Evolutionary conservation across 2,329 filamentous ascomycete species (phyloP).

Genomic region (Cryphonectria radicalis): DNA sequence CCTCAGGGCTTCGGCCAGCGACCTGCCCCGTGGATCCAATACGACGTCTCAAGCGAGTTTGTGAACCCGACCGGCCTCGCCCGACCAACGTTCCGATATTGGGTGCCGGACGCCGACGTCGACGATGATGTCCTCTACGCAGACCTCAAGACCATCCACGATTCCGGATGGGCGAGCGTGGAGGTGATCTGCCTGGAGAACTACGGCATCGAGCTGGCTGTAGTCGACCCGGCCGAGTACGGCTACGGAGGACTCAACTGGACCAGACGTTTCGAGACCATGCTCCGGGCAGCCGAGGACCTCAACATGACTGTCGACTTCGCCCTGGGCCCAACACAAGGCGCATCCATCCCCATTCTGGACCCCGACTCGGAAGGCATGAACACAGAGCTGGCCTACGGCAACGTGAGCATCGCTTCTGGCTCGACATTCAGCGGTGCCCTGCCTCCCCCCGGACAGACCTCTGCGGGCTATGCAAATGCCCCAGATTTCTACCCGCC

Average conservation of each 20-base stretch:
- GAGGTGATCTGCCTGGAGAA: constrained; percentile 21
- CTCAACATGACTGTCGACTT: constrained; percentile 23
- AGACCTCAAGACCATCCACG: constrained; percentile 15
- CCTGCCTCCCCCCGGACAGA: constrained; percentile 12
- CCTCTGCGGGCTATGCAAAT: constrained; percentile 16
- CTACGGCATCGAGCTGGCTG: constrained; percentile 20
- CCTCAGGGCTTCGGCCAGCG: constrained; percentile 13
- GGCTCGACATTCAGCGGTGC: constrained; percentile 19
- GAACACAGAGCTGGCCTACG: constrained; percentile 20
- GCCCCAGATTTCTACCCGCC: constrained; percentile 14
- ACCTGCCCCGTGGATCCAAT: constrained; percentile 16
- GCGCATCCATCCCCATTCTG: constrained; percentile 20
- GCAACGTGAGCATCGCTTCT: constrained; percentile 14
- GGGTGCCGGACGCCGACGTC: constrained; percentile 21
- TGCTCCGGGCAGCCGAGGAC: constrained; percentile 18
- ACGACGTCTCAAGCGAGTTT: constrained; percentile 14
- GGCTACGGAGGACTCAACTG: constrained; percentile 21
- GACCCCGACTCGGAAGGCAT: constrained; percentile 17
- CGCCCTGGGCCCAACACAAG: constrained; percentile 20
- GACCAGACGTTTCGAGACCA: constrained; percentile 17
- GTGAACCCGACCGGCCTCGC: constrained; percentile 17
- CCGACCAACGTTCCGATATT: constrained; percentile 20
- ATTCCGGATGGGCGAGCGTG: constrained; percentile 17
- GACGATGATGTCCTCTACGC: constrained; percentile 23
- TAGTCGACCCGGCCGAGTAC: constrained; percentile 18